phyloP scores from a whole-genome alignment of 306 rosid genomes.

The Spatholobus suberectus region DNA sequence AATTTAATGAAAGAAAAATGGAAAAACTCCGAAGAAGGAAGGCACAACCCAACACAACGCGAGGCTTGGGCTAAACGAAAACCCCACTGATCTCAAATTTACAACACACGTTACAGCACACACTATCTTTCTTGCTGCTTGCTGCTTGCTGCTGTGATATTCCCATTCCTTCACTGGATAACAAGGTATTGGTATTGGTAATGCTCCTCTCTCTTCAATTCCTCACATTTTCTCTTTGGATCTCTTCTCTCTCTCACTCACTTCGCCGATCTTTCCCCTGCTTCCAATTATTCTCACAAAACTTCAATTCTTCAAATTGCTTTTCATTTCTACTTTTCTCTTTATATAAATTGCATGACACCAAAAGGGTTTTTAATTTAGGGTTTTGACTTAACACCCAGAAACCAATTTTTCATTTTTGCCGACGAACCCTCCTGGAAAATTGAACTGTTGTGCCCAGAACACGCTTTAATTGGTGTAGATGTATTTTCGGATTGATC shows the following conservation, averaged over 20 bases:
- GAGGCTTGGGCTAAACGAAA: no score
- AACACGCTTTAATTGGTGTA: not conserved
- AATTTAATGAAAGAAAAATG: no score
- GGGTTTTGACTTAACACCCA: conserved; percentile 27
- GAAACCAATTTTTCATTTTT: not conserved
- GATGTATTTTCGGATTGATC: not conserved
- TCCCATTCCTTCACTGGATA: not conserved
- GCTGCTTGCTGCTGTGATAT: no score
- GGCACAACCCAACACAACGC: no score
- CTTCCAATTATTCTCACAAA: not conserved
- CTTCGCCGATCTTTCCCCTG: no score
- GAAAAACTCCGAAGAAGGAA: no score
- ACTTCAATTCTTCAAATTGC: not conserved
- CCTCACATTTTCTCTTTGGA: not conserved
- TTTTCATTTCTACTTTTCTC: not conserved
- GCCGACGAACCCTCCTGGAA: no score
- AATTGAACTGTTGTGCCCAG: not conserved
- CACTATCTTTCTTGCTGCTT: no score
- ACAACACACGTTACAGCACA: not conserved
- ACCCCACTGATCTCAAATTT: not conserved
- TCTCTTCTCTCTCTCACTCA: no score
- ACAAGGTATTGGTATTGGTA: no score
- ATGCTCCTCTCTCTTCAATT: not conserved
- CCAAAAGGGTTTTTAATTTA: not conserved
- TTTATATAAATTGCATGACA: not conserved